phyloP scores from a whole-genome alignment of 108 stramenopile genomes.

The Nitzschia sp. region DNA sequence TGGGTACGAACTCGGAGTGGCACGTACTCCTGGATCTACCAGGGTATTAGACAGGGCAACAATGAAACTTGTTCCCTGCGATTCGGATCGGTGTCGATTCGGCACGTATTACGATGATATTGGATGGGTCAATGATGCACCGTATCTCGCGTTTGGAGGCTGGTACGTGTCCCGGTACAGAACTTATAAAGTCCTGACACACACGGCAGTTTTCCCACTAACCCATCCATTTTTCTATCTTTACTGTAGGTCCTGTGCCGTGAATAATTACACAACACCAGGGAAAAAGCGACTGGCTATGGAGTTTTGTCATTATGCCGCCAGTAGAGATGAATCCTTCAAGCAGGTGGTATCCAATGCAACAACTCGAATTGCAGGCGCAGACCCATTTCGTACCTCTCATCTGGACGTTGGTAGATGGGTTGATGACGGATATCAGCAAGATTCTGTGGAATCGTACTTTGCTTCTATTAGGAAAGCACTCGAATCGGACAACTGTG shows the following conservation, averaged over 20 bases:
- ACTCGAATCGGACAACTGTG: constrained; percentile 28
- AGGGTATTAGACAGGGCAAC: constrained; percentile 30
- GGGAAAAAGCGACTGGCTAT: constrained; percentile 16
- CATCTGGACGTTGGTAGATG: constrained; percentile 24
- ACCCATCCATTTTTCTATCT: background rate
- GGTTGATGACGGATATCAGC: constrained; percentile 26
- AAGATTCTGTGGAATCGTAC: constrained; percentile 14
- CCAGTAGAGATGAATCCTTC: constrained; percentile 5
- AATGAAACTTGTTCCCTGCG: constrained; percentile 31
- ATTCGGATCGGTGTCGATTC: constrained; percentile 17
- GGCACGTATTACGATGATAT: constrained; percentile 22
- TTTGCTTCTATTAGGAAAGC: constrained; percentile 18
- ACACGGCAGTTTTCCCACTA: background rate
- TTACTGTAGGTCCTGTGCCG: background rate
- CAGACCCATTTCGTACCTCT: constrained; percentile 36
- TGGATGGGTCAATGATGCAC: constrained; percentile 34
- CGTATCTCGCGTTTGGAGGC: constrained; percentile 43
- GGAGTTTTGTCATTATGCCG: constrained; percentile 36
- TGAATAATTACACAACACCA: constrained; percentile 8
- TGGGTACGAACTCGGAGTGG: constrained; percentile 26
- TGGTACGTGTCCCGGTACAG: constrained; percentile 17
- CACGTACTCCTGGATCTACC: constrained; percentile 28
- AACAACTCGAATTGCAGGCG: constrained; percentile 6
- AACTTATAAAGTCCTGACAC: background rate
- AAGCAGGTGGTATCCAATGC: constrained; percentile 24